phyloP scores from a whole-genome alignment of 768 basidiomycete genomes.

The Gelatoporia subvermispora region DNA sequence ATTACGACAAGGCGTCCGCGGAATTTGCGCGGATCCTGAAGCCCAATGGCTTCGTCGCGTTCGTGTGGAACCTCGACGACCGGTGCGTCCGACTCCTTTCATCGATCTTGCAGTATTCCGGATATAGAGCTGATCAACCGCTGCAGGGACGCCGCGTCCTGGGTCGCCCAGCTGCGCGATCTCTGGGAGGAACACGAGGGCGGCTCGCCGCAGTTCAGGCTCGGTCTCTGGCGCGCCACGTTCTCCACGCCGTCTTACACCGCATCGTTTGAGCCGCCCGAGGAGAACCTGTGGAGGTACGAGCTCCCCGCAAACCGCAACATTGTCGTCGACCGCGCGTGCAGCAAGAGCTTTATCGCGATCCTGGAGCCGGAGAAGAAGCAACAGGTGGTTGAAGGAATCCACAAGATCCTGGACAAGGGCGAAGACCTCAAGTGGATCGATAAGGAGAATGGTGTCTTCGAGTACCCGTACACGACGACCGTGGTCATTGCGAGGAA shows the following conservation, averaged over 20 bases:
- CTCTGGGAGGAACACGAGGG: constrained; percentile 62
- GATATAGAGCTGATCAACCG: not conserved
- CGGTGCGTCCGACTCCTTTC: constrained; percentile 34
- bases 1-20: constrained; percentile 62
- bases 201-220: constrained; percentile 80
- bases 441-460: constrained; percentile 64
- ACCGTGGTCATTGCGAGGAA: constrained; percentile 48
- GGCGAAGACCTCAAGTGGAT: constrained; percentile 72
- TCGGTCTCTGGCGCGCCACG: constrained; percentile 64
- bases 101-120: no score
- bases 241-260: constrained; percentile 64
- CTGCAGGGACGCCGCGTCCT: constrained; percentile 51
- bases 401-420: constrained; percentile 50
- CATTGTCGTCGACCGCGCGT: constrained; percentile 57
- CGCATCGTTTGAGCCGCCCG: constrained; percentile 50
- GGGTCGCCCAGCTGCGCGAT: constrained; percentile 73
- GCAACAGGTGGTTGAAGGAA: constrained; percentile 41
- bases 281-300: constrained; percentile 54
- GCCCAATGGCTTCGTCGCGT: constrained; percentile 61
- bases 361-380: constrained; percentile 56
- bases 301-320: constrained; percentile 48
- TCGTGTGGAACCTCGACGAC: constrained; percentile 93
- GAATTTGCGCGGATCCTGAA: constrained; percentile 83
- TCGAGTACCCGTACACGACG: constrained; percentile 78
- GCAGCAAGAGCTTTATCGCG: constrained; percentile 84